Evolutionary conservation across 2,329 filamentous ascomycete genomes (phyloP), one percentile per base, ranked within the genome.

Genomic region (Seiridium cupressi): DNA sequence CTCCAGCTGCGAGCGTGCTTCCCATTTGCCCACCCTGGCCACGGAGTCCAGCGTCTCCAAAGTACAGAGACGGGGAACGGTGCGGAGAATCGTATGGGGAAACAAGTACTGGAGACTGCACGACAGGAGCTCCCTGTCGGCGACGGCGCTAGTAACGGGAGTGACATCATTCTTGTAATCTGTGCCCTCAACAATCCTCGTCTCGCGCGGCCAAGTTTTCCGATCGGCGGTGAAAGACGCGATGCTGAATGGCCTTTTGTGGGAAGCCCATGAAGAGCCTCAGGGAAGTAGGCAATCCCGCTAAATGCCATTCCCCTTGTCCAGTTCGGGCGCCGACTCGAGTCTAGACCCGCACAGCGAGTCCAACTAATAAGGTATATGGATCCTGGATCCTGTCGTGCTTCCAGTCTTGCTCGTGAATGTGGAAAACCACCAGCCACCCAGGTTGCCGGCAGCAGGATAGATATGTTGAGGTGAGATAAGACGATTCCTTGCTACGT

Each of bases 51-150:
- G 10, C 4, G 18, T 55, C 35, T 47, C 32, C 54, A 57, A 57
- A 47, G 54, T 57, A 57, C 32, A 57, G 54, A 57, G 54, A 57
- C 54, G 42, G 54, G 54, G 54, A 57, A 46, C 26, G 13, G 42
- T 57, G 54, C 54, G 54, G 54, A 57, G 54, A 57, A 57, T 57
- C n/a, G 18, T 57, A 57, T 47, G 54, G 54, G 54, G 54, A 48
- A 55, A 9, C 51, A 55, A 55, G 51, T 55, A 55, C 51, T 55
- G 51, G 51, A 55, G 51, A 55, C 51, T 32, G 31, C 40, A 55
- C 26, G 51, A 31, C 51, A 44, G 51, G 13, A 55, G 51, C 51
- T 55, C 40, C 51, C 51, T 44, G 51, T 18, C 51, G 36, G 18
- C 26, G 34, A 26, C 51, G 31, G n/a, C 51, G 38, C 51, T 55